Evolutionary conservation across 1,284 basidiomycete genomes (phyloP).

Genomic region (Sphagnurus paluster): DNA sequence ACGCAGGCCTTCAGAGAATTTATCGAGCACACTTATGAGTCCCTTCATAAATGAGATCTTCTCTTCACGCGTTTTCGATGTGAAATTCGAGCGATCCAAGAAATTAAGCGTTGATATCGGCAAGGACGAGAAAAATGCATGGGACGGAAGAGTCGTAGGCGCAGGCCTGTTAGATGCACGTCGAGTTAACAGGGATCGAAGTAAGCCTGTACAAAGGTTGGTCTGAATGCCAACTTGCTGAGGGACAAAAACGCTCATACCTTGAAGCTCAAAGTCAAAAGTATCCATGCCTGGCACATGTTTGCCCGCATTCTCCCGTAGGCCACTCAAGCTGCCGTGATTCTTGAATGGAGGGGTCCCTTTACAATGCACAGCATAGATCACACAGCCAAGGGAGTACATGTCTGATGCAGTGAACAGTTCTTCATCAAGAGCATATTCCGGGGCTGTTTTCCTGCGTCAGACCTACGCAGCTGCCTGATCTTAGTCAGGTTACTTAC

Average conservation of each 20-base stretch:
- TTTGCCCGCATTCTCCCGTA: slow-evolving; percentile 81
- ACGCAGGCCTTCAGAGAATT: slow-evolving; percentile 86
- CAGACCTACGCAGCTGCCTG: background rate
- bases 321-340: slow-evolving; percentile 76
- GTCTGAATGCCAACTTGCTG: slow-evolving; percentile 2
- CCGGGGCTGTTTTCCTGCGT: slow-evolving; percentile 76
- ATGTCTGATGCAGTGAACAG: slow-evolving; percentile 89
- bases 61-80: slow-evolving; percentile 91
- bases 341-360: slow-evolving; percentile 88
- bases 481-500: slow-evolving; percentile 41
- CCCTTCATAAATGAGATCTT: slow-evolving; percentile 97
- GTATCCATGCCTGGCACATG: slow-evolving; percentile 58
- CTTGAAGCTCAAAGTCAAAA: slow-evolving; percentile 69
- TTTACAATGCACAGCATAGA: slow-evolving; percentile 89
- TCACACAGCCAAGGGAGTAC: slow-evolving; percentile 90
- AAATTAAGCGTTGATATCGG: slow-evolving; percentile 97
- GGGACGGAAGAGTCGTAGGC: slow-evolving; percentile 77
- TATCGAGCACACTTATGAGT: slow-evolving; percentile 77
- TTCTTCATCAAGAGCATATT: slow-evolving; percentile 91
- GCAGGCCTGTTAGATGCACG: slow-evolving; percentile 73
- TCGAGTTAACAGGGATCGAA: slow-evolving; percentile 79
- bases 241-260: slow-evolving; percentile 26
- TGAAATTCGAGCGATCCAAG: slow-evolving; percentile 93
- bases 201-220: slow-evolving; percentile 53
- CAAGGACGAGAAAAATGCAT: slow-evolving; percentile 94